Evolutionary conservation across 345 rosid genomes (phyloP), one percentile per base, ranked within the genome.

Genomic region (Cardiospermum halicacabum): DNA sequence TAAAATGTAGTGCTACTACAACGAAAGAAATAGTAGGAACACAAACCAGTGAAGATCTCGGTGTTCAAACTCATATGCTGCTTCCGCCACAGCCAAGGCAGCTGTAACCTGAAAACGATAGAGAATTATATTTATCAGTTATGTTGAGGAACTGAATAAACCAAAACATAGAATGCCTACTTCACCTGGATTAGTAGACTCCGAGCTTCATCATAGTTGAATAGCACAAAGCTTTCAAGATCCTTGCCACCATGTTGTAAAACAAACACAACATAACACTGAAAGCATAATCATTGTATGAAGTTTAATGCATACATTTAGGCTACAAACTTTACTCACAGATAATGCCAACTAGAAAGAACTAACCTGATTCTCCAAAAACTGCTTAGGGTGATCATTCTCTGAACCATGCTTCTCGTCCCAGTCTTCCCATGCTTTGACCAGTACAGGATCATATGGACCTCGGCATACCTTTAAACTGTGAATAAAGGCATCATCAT

Each of bases 371-470:
- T 82, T 83, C 78, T 81, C 91, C 3, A 91, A 85, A 67, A 94
- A 94, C 59, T 60, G 84, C 66, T 75, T 74, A 13, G 99, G 99
- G 71, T 91, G 94, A 73, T 94, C 99, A 77, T 94, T 94, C 72
- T 91, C 93, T 45, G 97, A 89, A 31, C 78, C 78, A 74, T 86
- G 79, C 62, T 82, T 60, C 31, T 83, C 91, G 74, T 94, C 97
- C 99, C 99, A 91, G 24, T 79, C 82, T 80, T 94, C 99, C 99
- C 99, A 94, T 39, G 97, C 95, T 79, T 66, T 78, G 49, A 87
- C 45, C 72, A 94, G 70, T 27, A 82, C 77, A 60, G 73, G 71
- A 67, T 83, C 95, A 77, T 94, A 94, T 45, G 77, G 75, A 79
- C 97, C 96, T 78, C 81, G 86, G 77, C 99, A 94, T 28, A 94